Evolutionary conservation across 306 rosid species (phyloP).

Genomic region (Albizia julibrissin): DNA sequence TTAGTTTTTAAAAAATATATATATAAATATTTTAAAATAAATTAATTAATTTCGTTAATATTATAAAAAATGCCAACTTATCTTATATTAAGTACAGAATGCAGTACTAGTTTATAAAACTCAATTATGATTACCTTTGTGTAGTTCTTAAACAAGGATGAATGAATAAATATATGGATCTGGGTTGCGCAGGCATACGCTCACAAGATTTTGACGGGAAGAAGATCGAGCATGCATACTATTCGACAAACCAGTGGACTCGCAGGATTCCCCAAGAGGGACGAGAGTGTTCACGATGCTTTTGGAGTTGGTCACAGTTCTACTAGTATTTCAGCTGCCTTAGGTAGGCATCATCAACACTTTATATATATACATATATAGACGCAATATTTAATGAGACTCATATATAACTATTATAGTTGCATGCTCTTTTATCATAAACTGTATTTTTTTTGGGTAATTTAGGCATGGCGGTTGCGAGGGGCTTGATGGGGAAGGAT

Average conservation of each 20-base stretch:
- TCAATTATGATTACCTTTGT: too few relatives aligned
- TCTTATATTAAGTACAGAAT: too few relatives aligned
- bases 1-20: too few relatives aligned
- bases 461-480: slow-evolving; percentile 71
- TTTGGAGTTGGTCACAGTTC: slow-evolving; percentile 77
- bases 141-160: too few relatives aligned
- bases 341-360: too few relatives aligned
- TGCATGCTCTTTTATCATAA: neutral
- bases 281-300: slow-evolving; percentile 68
- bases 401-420: neutral
- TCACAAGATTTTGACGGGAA: slow-evolving; percentile 71
- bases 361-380: too few relatives aligned
- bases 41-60: too few relatives aligned
- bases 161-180: neutral
- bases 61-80: too few relatives aligned
- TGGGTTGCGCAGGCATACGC: slow-evolving; percentile 53
- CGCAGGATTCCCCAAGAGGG: slow-evolving; percentile 73
- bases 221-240: slow-evolving; percentile 68
- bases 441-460: neutral
- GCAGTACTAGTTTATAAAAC: too few relatives aligned
- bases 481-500: slow-evolving; percentile 57
- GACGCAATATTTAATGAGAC: too few relatives aligned
- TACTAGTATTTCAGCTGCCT: slow-evolving; percentile 71
- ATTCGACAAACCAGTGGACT: slow-evolving; percentile 64
- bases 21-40: too few relatives aligned